These are phyloP conservation scores for Omphalea diandra DNA, from an alignment of 441 rosid species.

Conservation along the genomic window DNA sequence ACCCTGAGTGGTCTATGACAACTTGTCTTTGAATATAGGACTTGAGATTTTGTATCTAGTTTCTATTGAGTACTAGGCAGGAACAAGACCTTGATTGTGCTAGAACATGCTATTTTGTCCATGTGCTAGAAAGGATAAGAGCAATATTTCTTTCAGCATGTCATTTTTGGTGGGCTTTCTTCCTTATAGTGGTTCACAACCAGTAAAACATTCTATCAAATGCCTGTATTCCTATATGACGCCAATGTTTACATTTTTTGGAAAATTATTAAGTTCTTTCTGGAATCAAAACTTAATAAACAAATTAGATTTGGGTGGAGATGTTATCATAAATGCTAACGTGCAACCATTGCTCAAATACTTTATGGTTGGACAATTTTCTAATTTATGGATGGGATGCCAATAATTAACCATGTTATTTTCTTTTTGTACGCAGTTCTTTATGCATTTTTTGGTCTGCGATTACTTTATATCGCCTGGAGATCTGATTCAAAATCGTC, in stretches of 20 bases:
- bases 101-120: not conserved
- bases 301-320: not conserved
- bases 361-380: not conserved
- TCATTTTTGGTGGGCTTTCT: not conserved
- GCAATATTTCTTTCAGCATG: not conserved
- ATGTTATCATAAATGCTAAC: not conserved
- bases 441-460: constrained; percentile 85
- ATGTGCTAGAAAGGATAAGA: not conserved
- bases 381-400: not conserved
- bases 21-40: not conserved
- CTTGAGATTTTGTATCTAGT: not conserved
- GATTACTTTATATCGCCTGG: constrained; percentile 98
- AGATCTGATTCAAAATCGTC: constrained; percentile 87
- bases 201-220: not conserved
- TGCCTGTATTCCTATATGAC: not conserved
- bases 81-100: not conserved
- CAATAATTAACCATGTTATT: not conserved
- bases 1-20: not conserved
- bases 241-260: not conserved
- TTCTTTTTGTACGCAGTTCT: constrained; percentile 56
- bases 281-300: not conserved
- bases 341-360: not conserved
- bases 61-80: not conserved
- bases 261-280: not conserved
- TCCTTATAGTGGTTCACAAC: not conserved